Evolutionary conservation across 1,139 yeast genomes (phyloP).

Genomic region (Zygoascus meyerae): DNA sequence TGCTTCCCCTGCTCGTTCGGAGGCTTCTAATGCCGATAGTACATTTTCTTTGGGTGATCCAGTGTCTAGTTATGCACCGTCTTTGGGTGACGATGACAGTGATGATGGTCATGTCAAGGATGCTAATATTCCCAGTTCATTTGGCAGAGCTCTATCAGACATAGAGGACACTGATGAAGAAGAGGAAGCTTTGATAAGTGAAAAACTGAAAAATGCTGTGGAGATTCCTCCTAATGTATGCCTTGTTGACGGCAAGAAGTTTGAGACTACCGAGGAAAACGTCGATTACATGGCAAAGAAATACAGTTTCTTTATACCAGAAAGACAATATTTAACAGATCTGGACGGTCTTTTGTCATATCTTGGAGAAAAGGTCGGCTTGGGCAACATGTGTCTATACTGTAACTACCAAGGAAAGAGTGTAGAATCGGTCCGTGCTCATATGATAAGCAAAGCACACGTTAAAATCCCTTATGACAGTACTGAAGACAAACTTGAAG

Average conservation of each 20-base stretch:
- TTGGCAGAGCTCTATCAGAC: constrained; percentile 1
- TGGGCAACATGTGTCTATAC: constrained; percentile 78
- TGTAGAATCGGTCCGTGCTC: constrained; percentile 84
- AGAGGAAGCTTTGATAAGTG: constrained; percentile 31
- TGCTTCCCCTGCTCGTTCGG: constrained; percentile 20
- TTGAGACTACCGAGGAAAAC: constrained; percentile 53
- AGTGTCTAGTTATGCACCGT: constrained; percentile 30
- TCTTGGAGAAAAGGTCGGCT: constrained; percentile 75
- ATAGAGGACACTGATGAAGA: constrained; percentile 30
- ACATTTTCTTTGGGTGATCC: constrained; percentile 64
- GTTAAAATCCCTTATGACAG: constrained; percentile 84
- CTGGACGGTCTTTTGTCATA: constrained; percentile 65
- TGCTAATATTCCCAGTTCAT: background rate
- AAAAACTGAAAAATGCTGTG: constrained; percentile 45
- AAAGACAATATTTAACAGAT: constrained; percentile 61
- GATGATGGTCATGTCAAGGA: background rate
- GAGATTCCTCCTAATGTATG: constrained; percentile 65
- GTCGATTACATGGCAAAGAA: constrained; percentile 67
- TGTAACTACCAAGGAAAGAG: constrained; percentile 81
- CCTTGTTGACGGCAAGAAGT: constrained; percentile 61
- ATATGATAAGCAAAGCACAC: constrained; percentile 80
- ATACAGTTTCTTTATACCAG: constrained; percentile 88
- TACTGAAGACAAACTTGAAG: constrained; percentile 71
- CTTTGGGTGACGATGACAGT: constrained; percentile 26
- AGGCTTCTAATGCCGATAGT: constrained; percentile 48